Evolutionary conservation across 345 rosid species (phyloP), one percentile per base, ranked within the genome.

Genomic region (Turnera subulata): DNA sequence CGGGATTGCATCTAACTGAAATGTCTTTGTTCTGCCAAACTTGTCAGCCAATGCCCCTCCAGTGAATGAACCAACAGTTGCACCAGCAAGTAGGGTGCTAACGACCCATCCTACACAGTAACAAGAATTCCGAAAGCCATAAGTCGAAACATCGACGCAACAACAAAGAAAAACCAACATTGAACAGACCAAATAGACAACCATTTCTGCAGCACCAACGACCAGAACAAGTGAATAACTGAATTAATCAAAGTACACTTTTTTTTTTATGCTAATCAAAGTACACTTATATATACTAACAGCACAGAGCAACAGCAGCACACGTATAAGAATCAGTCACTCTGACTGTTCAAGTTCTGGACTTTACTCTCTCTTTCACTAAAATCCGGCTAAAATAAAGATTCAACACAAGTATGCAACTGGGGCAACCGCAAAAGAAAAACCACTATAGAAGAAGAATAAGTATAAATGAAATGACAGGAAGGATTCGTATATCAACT

Each of bases 51-150:
- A 73, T 55, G 86, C 46, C 56, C 99, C 99, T 47, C 99, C 97
- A 13, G 96, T 87, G 73, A 93, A 93, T 55, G 99, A 82, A 66
- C 99, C 99, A 48, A 85, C 80, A 46, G 95, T 84, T 25, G 99
- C 99, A 78, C 96, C 95, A 50, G 95, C 99, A 65, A 93, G 99
- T 44, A 93, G 80, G 1, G 97, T 76, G 78, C 99, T 87, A 50
- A 93, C 99, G 56, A 90, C 70, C 99, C 97, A 90, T 68, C 99
- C 99, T 93, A 73, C 62, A 59, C 80, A 75, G 55, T 21, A 11
- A 50, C 55, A 49, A 46, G 56, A 59, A 15, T 15, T 48, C 38
- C 19, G 13, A 40, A 58, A 57, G 22, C 54, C 19, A 62, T 62
- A 55, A 67, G 71, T 29, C 26, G 40, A 46, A 29, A 3, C 20